Base-by-base conservation (phyloP, 495 filamentous ascomycete species). In the Letharia lupina region DNA sequence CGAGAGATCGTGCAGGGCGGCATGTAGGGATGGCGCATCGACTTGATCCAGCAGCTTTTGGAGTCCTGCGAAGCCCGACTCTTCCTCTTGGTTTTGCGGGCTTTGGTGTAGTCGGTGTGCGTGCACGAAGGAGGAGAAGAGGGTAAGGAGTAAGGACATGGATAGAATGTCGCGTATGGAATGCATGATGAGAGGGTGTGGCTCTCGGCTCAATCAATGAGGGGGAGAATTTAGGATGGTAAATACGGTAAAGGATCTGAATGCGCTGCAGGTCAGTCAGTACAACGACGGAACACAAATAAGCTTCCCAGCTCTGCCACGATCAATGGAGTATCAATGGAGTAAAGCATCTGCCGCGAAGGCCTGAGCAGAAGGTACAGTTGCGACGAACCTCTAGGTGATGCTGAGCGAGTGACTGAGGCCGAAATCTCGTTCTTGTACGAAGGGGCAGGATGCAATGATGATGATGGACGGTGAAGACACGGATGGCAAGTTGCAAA, bases 1-100 rank as follows among this genome's bases (percentile, higher is more conserved):
- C 64, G 79, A 77, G 60, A 80, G 73, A 62, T 73, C 72, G 69
- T 84, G 81, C 59, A 84, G 74, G 57, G 77, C 79, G 63, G 77
- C 76, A 72, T 84, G 82, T 42, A 83, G 70, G 54, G 75, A 72
- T 57, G 73, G 69, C 47, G 75, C 76, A 57, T 78, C 70, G 64
- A 77, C 75, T 61, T 75, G 70, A 63, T 73, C 75, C n/a, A 77
- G 72, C 3, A 79, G 69, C n/a, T 77, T 73, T 61, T 77, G 72
- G 66, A 80, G 73, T 57, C 57, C 63, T 44, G 61, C 69, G 8
- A 71, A 16, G 59, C 69, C 71, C 6, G 62, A 42, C 10, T 44
- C n/a, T 7, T 62, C 62, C 35, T 67, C 65, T 40, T 66, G 33
- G 2, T 66, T 40, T 41, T 67, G 52, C 28, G 54, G 33, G 6